These are phyloP conservation scores for Dictyostelium firmibasis DNA, from an alignment of 78 protist genomes.

Conservation along the genomic window DNA sequence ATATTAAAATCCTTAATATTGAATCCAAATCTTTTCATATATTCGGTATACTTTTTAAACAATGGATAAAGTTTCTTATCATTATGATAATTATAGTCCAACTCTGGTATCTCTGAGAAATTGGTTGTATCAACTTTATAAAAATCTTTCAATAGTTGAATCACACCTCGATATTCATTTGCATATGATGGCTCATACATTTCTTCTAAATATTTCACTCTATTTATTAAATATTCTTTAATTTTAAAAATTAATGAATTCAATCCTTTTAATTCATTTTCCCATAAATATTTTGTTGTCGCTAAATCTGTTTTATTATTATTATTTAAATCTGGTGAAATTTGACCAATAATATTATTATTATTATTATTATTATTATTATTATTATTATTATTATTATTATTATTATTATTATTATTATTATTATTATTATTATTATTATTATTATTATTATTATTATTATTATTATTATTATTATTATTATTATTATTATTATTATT, in stretches of 20 bases:
- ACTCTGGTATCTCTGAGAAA: neutral
- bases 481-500: neutral
- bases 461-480: too few species aligned
- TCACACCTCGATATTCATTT: neutral
- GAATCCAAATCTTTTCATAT: constrained; percentile 19
- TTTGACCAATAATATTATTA: too few species aligned
- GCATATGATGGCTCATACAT: neutral
- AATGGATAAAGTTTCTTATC: neutral
- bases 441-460: too few species aligned
- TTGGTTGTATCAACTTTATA: neutral
- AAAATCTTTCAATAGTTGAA: neutral
- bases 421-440: too few species aligned
- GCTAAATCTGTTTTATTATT: neutral
- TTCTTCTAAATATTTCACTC: neutral
- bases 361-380: too few species aligned
- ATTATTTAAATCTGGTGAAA: neutral
- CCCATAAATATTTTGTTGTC: neutral
- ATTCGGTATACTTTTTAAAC: neutral
- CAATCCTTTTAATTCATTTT: neutral
- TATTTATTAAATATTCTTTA: neutral
- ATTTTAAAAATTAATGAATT: neutral
- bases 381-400: too few species aligned
- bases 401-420: too few species aligned
- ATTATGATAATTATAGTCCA: neutral
- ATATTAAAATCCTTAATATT: neutral